A percentile compares a stretch with the other conserved stretches of the same genome.
These are phyloP conservation scores for Chlamydomonas schloesseri DNA, from an alignment of 139 green algal species.

Conservation along the genomic window DNA sequence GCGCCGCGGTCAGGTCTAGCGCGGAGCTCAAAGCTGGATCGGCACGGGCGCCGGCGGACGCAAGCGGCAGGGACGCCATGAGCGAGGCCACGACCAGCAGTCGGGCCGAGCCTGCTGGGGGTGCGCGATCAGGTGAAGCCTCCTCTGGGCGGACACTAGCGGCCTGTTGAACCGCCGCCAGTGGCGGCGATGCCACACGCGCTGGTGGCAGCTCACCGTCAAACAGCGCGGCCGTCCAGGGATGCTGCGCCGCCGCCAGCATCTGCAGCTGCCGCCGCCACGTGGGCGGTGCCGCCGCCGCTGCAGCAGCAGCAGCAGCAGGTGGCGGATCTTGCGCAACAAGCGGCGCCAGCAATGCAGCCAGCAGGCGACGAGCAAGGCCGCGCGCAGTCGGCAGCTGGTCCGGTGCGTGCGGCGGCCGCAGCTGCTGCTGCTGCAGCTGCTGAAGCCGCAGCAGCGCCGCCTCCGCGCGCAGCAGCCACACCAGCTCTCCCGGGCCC, in stretches of 20 bases:
- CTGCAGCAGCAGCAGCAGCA: background rate
- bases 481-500: background rate
- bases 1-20: background rate
- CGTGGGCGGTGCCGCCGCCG: background rate
- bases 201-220: background rate
- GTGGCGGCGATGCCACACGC: too few species aligned
- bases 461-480: conserved; percentile 1
- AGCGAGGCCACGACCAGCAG: too few species aligned
- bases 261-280: conserved; percentile 17
- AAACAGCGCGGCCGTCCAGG: background rate
- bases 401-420: background rate
- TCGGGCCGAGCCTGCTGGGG: too few species aligned
- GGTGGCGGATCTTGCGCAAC: background rate
- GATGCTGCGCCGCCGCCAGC: background rate
- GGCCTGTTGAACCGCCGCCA: too few species aligned
- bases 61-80: too few species aligned
- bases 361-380: background rate
- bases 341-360: background rate
- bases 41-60: too few species aligned
- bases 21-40: too few species aligned
- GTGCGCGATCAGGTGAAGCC: too few species aligned
- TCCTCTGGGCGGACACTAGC: too few species aligned
- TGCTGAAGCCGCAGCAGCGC: background rate
- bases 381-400: too few species aligned
- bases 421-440: background rate